Evolutionary conservation across 345 rosid genomes (phyloP).

Genomic region (Populus euphratica): DNA sequence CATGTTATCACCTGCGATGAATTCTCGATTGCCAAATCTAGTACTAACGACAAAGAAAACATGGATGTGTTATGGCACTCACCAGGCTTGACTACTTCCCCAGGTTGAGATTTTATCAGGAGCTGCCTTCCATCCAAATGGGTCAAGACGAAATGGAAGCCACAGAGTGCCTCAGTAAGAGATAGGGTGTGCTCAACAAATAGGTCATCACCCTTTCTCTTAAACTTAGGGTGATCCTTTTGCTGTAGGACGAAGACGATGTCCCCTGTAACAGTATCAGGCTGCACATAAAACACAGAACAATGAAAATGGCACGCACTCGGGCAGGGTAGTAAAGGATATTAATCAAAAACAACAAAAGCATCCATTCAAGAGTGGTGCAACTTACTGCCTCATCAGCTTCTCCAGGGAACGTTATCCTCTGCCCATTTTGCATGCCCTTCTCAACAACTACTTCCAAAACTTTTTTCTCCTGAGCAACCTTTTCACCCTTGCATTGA

Average conservation of each 20-base stretch:
- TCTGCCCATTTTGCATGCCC: constrained; percentile 43
- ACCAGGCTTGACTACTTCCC: constrained; percentile 76
- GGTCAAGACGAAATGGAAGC: constrained; percentile 62
- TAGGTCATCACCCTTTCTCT: constrained; percentile 71
- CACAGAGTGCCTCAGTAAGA: constrained; percentile 70
- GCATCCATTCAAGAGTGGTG: background rate
- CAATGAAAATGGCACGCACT: background rate
- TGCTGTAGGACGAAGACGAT: constrained; percentile 62
- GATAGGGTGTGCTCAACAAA: constrained; percentile 68
- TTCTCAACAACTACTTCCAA: constrained; percentile 41
- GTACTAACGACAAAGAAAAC: background rate
- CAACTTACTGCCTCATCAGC: constrained; percentile 38
- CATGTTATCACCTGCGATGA: background rate
- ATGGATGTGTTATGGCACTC: background rate
- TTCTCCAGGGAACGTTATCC: constrained; percentile 39
- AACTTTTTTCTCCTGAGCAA: constrained; percentile 40
- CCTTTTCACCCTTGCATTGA: constrained; percentile 43
- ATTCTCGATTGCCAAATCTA: background rate
- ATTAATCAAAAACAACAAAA: background rate
- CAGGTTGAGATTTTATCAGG: constrained; percentile 67
- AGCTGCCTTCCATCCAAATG: constrained; percentile 76
- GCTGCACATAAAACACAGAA: constrained; percentile 34
- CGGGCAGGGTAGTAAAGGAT: background rate
- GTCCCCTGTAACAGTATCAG: constrained; percentile 47
- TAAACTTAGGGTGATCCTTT: constrained; percentile 64